Base-by-base conservation (phyloP, 345 rosid genomes). In the Gossypium raimondii region DNA sequence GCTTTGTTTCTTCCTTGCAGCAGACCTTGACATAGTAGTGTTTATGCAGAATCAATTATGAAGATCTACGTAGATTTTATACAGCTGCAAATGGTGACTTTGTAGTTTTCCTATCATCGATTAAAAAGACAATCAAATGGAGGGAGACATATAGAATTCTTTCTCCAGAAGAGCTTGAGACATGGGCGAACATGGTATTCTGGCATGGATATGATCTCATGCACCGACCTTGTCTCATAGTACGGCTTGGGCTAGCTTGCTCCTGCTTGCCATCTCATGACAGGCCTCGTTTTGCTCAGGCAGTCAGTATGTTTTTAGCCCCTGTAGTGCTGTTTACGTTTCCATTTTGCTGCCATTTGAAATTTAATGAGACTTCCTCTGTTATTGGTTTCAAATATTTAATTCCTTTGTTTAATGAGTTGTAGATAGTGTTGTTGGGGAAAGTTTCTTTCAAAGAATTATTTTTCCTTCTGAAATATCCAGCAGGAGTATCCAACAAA, bases 141-240 rank as follows among this genome's bases (percentile, higher is more conserved):
- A 93, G 99, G 81, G 94, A 89, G 80, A 88, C 92, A 24, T 95
- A 89, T 72, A 77, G 86, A 78, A 84, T 93, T 73, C 88, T 94
- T 71, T 83, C 95, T 4, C 89, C 84, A 73, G 87, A 91, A 77
- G 98, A 92, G 82, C 97, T 94, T 76, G 87, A 81, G 76, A 79
- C 74, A 61, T 95, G 99, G 98, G 89, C 94, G 44, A 80, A 83
- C 79, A 67, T 95, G 84, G 86, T 91, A 22, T 95, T 95, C 78
- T 95, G 99, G 99, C 99, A 95, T 87, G 98, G 97, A 71, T 81
- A 74, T 84, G 99, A 95, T 80, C 74, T 83, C 81, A 86, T 81
- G 83, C 75, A 89, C 76, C 86, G 90, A 62, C 98, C 98, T 43
- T 95, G 98, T 80, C 93, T 95, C 38, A 84, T 95, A 56, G 92